Base-by-base conservation (phyloP, 1,139 yeast genomes). In the Debaryomycetaceae sp. region DNA sequence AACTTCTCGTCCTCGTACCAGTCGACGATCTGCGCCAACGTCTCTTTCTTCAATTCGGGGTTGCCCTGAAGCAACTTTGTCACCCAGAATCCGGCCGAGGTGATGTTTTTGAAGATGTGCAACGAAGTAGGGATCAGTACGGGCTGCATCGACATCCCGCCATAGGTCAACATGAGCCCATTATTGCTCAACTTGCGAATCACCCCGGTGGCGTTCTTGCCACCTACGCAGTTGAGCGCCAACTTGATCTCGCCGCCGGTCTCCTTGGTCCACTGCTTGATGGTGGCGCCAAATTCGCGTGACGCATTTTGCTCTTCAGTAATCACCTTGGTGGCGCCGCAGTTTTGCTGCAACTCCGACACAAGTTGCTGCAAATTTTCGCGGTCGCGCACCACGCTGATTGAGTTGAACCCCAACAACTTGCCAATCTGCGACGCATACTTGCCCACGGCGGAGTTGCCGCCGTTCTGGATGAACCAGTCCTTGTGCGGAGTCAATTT, bases 91-190 rank as follows among this genome's bases (percentile, higher is more conserved):
- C 99, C 98, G 25, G 79, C 76, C 36, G 89, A 78, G 13, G 84
- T 80, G 38, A 91, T 58, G 49, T 89, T 83, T 56, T 88, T 91
- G 67, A 91, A 91, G 42, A 93, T 89, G 49, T 85, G 84, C 39
- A 85, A 62, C 1, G 95, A 77, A 1, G 96, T 86, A 25, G 97
- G 96, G 37, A 91, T 59, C 12, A 77, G 73, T 16, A 93, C 93
- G 3, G 98, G 98, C 59, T 86, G 91, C 66, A 80, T 79, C 4
- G 97, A 85, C 98, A 91, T 91, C 30, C 96, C 98, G 18, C 99
- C 99, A 52, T 91, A 91, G 1, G 98, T 88, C 46, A 84, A 77
- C 68, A 91, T 67, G 41, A 83, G 69, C 18, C 88, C 85, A 39
- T 75, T 70, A 14, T 60, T 51, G 31, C 74, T 77, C 40, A 91